phyloP scores from a whole-genome alignment of 352 stramenopile species.

The Pythium guiyangense region DNA sequence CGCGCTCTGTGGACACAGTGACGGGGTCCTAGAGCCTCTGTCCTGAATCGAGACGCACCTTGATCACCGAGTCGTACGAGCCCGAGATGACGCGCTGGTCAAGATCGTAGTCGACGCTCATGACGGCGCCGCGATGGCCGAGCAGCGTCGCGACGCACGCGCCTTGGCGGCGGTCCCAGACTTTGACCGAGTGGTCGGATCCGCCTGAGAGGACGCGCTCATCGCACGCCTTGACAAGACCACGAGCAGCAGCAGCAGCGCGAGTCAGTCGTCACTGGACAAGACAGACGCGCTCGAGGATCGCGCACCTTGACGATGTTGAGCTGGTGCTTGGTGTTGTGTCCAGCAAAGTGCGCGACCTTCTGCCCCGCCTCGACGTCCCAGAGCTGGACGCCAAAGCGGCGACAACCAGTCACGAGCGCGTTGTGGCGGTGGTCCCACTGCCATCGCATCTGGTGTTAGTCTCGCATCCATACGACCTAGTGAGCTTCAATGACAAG shows the following conservation, averaged over 20 bases:
- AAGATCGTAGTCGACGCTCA: slow-evolving; percentile 22
- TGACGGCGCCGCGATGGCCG: slow-evolving; percentile 20
- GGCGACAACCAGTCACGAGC: slow-evolving; percentile 18
- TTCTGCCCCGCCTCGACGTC: slow-evolving; percentile 20
- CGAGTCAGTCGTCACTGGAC: too few relatives aligned
- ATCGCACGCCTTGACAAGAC: slow-evolving; percentile 6
- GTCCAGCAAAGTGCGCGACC: slow-evolving; percentile 13
- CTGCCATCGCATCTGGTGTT: slow-evolving; percentile 2
- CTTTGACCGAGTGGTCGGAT: slow-evolving; percentile 22
- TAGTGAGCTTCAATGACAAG: too few relatives aligned
- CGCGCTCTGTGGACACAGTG: neutral
- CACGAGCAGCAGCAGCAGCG: too few relatives aligned
- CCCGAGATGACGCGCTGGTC: slow-evolving; percentile 19
- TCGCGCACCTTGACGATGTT: slow-evolving; percentile 22
- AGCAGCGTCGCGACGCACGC: slow-evolving; percentile 14
- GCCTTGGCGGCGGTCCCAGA: slow-evolving; percentile 24
- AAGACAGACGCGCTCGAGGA: neutral
- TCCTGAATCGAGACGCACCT: neutral
- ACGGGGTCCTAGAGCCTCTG: too few relatives aligned
- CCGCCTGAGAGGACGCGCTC: slow-evolving; percentile 17
- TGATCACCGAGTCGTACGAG: slow-evolving; percentile 27
- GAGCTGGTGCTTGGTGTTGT: slow-evolving; percentile 22
- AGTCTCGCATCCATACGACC: neutral
- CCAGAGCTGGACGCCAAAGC: slow-evolving; percentile 22
- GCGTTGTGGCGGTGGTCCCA: slow-evolving; percentile 15